Percentiles rank a stretch among this genome's conserved stretches.
Evolutionary conservation across 2,329 filamentous ascomycete genomes (phyloP).

Genomic region (Monosporascus sp.): DNA sequence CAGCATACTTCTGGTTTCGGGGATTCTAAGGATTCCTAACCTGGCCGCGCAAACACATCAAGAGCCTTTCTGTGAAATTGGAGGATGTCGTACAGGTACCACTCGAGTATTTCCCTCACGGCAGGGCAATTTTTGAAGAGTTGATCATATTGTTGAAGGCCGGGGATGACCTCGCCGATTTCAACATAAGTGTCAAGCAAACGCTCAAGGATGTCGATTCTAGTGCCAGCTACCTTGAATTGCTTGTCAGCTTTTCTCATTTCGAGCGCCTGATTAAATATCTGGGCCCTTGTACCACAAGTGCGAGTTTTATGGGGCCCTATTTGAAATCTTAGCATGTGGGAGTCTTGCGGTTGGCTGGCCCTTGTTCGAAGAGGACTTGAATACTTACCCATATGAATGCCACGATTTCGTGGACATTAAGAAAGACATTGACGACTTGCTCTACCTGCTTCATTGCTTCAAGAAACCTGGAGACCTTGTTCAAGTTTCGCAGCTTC

Average conservation of each 20-base stretch:
- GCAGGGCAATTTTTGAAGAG: slow-evolving; percentile 7
- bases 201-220: slow-evolving; percentile 10
- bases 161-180: slow-evolving; percentile 16
- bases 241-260: not conserved
- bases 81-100: slow-evolving; percentile 16
- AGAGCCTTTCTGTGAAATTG: slow-evolving; percentile 15
- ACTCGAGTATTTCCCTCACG: slow-evolving; percentile 10
- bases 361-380: not conserved
- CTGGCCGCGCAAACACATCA: slow-evolving; percentile 11
- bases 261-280: no score
- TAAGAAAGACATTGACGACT: slow-evolving; percentile 15
- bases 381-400: slow-evolving; percentile 15
- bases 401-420: slow-evolving; percentile 12
- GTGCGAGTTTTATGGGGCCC: slow-evolving; percentile 9
- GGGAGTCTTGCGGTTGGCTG: not conserved
- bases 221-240: slow-evolving; percentile 4
- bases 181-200: slow-evolving; percentile 16
- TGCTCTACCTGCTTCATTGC: slow-evolving; percentile 17
- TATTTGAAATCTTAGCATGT: not conserved
- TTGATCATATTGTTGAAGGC: slow-evolving; percentile 12
- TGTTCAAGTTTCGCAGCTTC: slow-evolving; percentile 10
- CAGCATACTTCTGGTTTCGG: not conserved
- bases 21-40: slow-evolving; percentile 1
- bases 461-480: slow-evolving; percentile 15
- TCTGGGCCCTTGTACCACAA: slow-evolving; percentile 2